Evolutionary conservation across 441 rosid genomes (phyloP).

Genomic region (Erodium trifolium): DNA sequence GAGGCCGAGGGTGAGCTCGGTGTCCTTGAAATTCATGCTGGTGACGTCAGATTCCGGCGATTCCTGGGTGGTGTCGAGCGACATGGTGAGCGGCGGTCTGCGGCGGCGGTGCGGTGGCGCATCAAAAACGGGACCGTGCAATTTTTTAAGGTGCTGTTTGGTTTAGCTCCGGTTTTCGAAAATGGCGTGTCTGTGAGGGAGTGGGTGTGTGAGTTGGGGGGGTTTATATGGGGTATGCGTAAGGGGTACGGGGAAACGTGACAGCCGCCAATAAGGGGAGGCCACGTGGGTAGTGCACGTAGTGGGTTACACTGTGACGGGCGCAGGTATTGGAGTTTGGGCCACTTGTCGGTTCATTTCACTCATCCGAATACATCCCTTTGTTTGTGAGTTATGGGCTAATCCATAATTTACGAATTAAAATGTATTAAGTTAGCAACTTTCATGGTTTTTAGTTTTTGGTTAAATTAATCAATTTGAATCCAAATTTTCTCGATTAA

Average conservation of each 20-base stretch:
- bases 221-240: not conserved
- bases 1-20: slow-evolving; percentile 26
- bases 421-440: no score
- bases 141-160: not conserved
- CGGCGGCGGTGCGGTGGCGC: not conserved
- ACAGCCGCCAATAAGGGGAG: slow-evolving; percentile 4
- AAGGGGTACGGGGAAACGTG: not conserved
- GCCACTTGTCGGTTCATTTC: slow-evolving; percentile 23
- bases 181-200: not conserved
- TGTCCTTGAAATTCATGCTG: slow-evolving; percentile 20
- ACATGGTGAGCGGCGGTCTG: not conserved
- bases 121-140: not conserved
- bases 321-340: slow-evolving; percentile 7
- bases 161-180: not conserved
- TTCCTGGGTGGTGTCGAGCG: not conserved
- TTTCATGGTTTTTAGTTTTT: no score
- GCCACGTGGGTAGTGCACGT: slow-evolving; percentile 16
- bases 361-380: not conserved
- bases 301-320: slow-evolving; percentile 14
- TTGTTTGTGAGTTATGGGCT: not conserved
- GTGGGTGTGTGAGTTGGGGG: not conserved
- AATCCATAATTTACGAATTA: no score
- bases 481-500: no score
- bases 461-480: no score
- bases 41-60: slow-evolving; percentile 22